Conservation (phyloP, 2,329 filamentous ascomycete species). For the Trichophyton mentagrophytes region DNA sequence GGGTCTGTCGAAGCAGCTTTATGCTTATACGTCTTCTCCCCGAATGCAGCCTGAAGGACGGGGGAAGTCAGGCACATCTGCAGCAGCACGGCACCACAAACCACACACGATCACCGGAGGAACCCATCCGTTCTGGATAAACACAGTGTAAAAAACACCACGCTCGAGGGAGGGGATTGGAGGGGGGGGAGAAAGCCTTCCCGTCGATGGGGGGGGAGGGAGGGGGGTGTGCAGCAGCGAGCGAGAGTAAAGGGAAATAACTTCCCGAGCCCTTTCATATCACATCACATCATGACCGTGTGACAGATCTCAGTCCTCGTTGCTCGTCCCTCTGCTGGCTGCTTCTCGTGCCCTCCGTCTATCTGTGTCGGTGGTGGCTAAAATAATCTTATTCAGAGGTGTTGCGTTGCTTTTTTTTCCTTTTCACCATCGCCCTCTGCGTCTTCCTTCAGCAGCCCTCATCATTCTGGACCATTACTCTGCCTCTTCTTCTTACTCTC, state of each 20-base stretch:
- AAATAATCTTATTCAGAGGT: neutral
- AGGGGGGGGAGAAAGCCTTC: too few relatives aligned
- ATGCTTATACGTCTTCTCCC: neutral
- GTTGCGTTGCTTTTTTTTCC: neutral
- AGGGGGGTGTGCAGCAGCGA: too few relatives aligned
- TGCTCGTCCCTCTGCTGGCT: neutral
- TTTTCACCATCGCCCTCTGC: neutral
- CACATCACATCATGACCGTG: slow-evolving; percentile 1
- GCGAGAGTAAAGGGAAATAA: neutral
- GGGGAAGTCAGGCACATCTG: slow-evolving; percentile 2
- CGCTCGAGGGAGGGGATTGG: too few relatives aligned
- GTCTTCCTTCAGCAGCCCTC: neutral
- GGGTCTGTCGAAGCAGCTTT: neutral
- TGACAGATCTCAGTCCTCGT: slow-evolving; percentile 1
- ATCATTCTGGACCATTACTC: neutral
- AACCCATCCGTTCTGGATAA: neutral
- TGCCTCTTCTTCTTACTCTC: too few relatives aligned
- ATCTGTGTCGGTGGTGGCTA: neutral
- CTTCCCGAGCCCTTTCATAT: neutral
- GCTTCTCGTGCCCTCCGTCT: neutral
- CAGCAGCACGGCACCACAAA: neutral
- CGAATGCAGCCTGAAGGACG: neutral
- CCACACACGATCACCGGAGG: neutral
- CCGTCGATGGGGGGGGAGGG: too few relatives aligned
- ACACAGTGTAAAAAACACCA: neutral